phyloP scores from a whole-genome alignment of 2,329 filamentous ascomycete species.

The Diaporthe australafricana region DNA sequence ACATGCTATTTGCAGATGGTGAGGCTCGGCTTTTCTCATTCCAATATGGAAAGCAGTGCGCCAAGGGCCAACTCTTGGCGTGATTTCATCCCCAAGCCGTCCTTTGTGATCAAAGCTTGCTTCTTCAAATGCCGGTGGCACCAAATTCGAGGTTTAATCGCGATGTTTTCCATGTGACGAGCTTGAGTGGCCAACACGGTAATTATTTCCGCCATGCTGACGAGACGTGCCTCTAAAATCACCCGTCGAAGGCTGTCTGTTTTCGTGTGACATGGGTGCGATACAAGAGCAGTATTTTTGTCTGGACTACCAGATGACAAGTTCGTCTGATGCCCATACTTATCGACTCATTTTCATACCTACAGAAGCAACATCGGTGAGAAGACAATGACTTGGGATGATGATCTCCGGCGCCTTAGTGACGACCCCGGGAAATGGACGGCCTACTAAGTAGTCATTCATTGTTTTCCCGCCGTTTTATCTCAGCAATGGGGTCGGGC shows the following conservation, averaged over 20 bases:
- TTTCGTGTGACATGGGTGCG: neutral
- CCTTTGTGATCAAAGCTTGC: neutral
- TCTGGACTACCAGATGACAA: slow-evolving; percentile 3
- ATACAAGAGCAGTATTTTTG: neutral
- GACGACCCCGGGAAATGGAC: neutral
- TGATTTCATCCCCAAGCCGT: neutral
- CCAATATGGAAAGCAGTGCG: neutral
- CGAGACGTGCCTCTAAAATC: neutral
- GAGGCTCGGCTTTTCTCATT: neutral
- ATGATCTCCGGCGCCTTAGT: neutral
- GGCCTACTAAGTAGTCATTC: neutral
- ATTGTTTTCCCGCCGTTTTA: neutral
- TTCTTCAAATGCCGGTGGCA: neutral
- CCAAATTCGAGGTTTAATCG: neutral
- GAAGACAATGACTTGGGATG: neutral
- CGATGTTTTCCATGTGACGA: neutral
- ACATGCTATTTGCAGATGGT: neutral
- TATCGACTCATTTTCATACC: neutral
- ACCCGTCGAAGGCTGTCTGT: neutral
- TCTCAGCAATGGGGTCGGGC: neutral
- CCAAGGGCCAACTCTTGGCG: slow-evolving; percentile 11
- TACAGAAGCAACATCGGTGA: neutral
- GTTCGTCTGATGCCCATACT: neutral
- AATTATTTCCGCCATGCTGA: neutral
- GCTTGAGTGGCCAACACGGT: neutral